Base-by-base conservation (phyloP, 108 stramenopile species). In the Skeletonema marinoi region DNA sequence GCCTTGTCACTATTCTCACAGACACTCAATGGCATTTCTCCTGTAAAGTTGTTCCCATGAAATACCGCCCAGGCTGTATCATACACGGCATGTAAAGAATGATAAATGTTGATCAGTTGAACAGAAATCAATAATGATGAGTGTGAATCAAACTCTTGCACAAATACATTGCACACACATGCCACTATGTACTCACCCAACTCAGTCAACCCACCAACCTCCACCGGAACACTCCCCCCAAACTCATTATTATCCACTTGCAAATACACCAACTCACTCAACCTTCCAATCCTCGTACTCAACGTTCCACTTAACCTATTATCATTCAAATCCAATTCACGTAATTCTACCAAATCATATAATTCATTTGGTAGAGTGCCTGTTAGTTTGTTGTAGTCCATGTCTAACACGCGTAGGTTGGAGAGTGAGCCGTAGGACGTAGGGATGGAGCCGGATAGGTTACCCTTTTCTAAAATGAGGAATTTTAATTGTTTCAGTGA, bases 251-350 rank as follows among this genome's bases (percentile, higher is more conserved):
- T 82, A 68, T 90, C 83, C 35, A 94, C 30, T 42, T 90, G 90
- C 10, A 94, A 77, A 65, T 90, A 88, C n/a, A 67, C 56, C 38
- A 94, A 66, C 12, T 80, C 41, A 2, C n/a, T 35, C 46, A 92
- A 31, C 1, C 76, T 14, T 5, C 77, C 88, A 73, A 94, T 88
- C 6, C 38, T 51, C 8, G 79, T 36, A 31, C 88, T 82, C 29
- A 92, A 73, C n/a, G 80, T 82, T 31, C 91, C 89, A 6, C 70
- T 69, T 6, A 94, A 59, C n/a, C 60, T 54, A 60, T 94, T 94
- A 75, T 90, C 84, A 58, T 94, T 88, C 69, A 94, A 68, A 60
- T 94, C 93, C 56, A 94, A 51, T 44, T 90, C 78, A 41, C 65
- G 66, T 16, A 95, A 78, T 63, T 78, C 78, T 13, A 38, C 75